Base-by-base conservation (phyloP, 441 rosid genomes). In the Gossypium lobatum region DNA sequence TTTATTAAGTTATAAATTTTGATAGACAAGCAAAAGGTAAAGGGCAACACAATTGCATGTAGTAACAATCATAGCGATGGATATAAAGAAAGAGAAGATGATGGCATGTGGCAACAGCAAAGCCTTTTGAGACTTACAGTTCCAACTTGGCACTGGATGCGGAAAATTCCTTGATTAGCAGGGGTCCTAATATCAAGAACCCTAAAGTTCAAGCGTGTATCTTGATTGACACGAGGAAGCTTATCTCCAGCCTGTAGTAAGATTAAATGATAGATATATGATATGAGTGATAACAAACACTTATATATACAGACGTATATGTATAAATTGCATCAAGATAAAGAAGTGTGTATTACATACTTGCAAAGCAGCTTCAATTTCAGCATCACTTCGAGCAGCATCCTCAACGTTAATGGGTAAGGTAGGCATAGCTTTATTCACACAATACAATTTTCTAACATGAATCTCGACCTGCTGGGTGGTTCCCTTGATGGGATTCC, bases 111-210 rank as follows among this genome's bases (percentile, higher is more conserved):
- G 34, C 25, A 21, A 21, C 31, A 16, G 45, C 42, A 50, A 67
- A 68, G 42, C 7, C 59, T 50, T 10, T 7, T 10, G 42, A 8
- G 68, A 70, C 89, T 82, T 76, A 94, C 97, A 34, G 62, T 78
- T 64, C 82, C 74, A 46, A 87, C 88, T 80, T 89, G 84, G 75
- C 82, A 72, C 74, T 89, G 91, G 75, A 88, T 83, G 60, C 81
- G 87, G 75, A 93, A 93, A 71, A 93, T 90, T 53, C 87, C 96
- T 76, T 93, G 96, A 81, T 91, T 91, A 54, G 98, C 93, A 4
- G 93, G 88, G 45, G 93, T 91, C 52, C 99, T 84, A 4, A 90
- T 0, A 81, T 95, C 95, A 14, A 95, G 76, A 82, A 88, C 92
- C 73, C 95, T 86, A 50, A 79, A 72, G 73, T 90, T 91, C 77